Evolutionary conservation across 345 rosid species (phyloP), one percentile per base, ranked within the genome.

Genomic region (Conringia planisiliqua): DNA sequence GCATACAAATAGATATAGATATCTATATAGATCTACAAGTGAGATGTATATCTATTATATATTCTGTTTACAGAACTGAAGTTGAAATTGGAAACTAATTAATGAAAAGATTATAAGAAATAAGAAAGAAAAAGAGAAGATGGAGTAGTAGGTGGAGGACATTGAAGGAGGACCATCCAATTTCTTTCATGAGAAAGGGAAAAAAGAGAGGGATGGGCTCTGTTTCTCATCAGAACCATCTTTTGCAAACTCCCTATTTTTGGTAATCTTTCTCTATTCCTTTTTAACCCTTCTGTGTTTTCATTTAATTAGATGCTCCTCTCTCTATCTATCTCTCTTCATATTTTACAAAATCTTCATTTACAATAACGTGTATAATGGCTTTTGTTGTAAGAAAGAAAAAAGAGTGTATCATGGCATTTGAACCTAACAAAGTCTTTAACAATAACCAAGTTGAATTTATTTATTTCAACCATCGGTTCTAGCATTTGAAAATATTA

Each of bases 111-210:
- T 20, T 22, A n/a, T 3, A 26, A 43, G 30, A 32, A 11, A 12
- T 1, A 2, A 73, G 4, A 44, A 30, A 35, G 7, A 32, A 47
- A 51, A 13, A 38, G 7, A 22, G 9, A 50, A 60, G 10, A 60
- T n/a, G 48, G 48, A 18, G 54, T 8, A 67, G 63, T 77, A 65
- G 81, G 58, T 71, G 72, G 66, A 58, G 62, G 77, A 71, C 62
- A 78, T 58, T 71, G 77, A 78, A 78, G 77, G 73, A 78, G 77
- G 76, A 65, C 80, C 74, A 47, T 78, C 76, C 80, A 77, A 76
- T 79, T 75, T 68, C 60, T 70, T 81, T 71, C 81, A 78, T 58
- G 73, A 27, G 68, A 75, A 81, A 50, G 38, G 74, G 66, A 50
- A 71, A 85, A 81, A 64, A 51, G 43, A 50, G 72, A 77, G 80